These are phyloP conservation scores for Debaryomyces maramus DNA, from an alignment of 805 yeast species.

Conservation along the genomic window DNA sequence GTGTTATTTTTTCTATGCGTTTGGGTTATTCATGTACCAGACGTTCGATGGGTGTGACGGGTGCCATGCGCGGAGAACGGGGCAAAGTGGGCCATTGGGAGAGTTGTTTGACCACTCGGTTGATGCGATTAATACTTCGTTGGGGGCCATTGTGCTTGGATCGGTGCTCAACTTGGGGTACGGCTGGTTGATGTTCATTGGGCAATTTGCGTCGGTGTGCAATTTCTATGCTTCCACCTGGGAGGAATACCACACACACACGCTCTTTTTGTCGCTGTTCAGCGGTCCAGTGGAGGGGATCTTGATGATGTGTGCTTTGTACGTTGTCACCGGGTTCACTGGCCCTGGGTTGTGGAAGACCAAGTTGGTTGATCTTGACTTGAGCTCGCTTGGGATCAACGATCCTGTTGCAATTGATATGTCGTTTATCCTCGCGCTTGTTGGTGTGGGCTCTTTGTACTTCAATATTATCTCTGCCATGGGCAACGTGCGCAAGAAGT, in stretches of 20 bases:
- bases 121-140: conserved; percentile 72
- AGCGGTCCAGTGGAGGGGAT: conserved; percentile 98
- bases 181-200: conserved; percentile 55
- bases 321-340: conserved; percentile 58
- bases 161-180: conserved; percentile 79
- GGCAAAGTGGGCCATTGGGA: conserved; percentile 93
- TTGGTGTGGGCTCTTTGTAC: conserved; percentile 55
- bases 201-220: conserved; percentile 72
- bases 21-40: conserved; percentile 86
- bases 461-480: conserved; percentile 71
- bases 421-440: conserved; percentile 44
- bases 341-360: conserved; percentile 72
- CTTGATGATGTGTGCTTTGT: conserved; percentile 56
- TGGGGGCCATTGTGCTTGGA: conserved; percentile 71
- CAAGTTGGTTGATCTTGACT: conserved; percentile 41
- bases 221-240: conserved; percentile 90
- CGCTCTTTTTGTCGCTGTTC: conserved; percentile 69
- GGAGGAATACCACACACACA: conserved; percentile 94
- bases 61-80: conserved; percentile 90
- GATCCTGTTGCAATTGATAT: conserved; percentile 34
- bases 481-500: conserved; percentile 54
- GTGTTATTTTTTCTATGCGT: conserved; percentile 75
- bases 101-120: conserved; percentile 91
- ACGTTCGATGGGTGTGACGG: conserved; percentile 98
- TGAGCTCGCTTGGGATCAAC: conserved; percentile 32